These are phyloP conservation scores for Sodiomyces alkalinus DNA, from an alignment of 2,329 filamentous ascomycete species.

Conservation along the genomic window DNA sequence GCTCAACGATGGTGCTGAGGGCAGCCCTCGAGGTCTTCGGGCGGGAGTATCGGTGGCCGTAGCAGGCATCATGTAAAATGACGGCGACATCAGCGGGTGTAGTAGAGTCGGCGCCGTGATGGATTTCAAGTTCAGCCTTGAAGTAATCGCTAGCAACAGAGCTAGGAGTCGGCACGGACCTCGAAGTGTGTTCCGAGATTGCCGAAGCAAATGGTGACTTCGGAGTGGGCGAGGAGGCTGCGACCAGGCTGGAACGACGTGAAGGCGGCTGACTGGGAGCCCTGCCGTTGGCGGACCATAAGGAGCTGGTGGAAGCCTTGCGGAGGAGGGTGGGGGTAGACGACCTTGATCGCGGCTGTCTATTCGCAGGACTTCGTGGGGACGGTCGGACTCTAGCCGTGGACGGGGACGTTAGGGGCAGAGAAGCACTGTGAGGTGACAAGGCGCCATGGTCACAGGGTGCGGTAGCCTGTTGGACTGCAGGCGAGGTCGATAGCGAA, in stretches of 20 bases:
- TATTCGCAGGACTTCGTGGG: conserved; percentile 25
- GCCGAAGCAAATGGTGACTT: conserved; percentile 20
- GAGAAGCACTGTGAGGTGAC: conserved; percentile 20
- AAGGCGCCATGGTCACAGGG: conserved; percentile 14
- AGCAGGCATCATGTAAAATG: conserved; percentile 83
- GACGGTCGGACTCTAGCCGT: conserved; percentile 20
- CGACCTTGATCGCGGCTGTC: conserved; percentile 24
- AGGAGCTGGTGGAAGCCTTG: conserved; percentile 42
- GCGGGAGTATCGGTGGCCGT: conserved; percentile 81
- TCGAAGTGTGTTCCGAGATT: conserved; percentile 20
- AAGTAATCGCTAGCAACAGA: conserved; percentile 56
- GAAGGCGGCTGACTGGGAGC: conserved; percentile 22
- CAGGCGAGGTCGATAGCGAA: conserved; percentile 20
- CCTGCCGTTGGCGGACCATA: conserved; percentile 30
- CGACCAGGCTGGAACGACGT: conserved; percentile 32
- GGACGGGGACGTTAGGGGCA: conserved; percentile 21
- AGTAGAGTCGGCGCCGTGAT: conserved; percentile 31
- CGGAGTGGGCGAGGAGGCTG: conserved; percentile 26
- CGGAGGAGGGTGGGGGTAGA: conserved; percentile 35
- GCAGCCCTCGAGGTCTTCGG: conserved; percentile 59
- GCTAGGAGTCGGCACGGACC: conserved; percentile 28
- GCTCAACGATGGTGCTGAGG: conserved; percentile 74
- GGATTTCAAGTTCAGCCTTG: conserved; percentile 48
- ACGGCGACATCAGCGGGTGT: conserved; percentile 53
- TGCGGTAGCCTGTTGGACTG: conserved; percentile 10